A percentile compares a stretch with the other conserved stretches of the same genome.
phyloP scores from a whole-genome alignment of 2,329 filamentous ascomycete species.

The Aspergillus fructus region DNA sequence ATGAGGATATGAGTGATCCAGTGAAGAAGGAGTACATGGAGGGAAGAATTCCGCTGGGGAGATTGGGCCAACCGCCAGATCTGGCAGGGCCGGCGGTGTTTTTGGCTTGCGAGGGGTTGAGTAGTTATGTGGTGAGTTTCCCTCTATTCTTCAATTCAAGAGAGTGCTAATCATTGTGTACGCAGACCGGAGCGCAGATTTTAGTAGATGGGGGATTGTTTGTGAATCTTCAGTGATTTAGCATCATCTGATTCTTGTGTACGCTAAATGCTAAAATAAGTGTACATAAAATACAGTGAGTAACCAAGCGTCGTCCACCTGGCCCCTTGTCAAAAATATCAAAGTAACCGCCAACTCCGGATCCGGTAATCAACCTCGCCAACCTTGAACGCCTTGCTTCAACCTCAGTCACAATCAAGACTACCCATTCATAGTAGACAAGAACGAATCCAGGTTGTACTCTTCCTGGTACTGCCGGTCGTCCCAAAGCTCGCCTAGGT shows the following conservation, averaged over 20 bases:
- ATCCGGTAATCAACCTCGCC: not conserved
- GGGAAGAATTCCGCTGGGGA: conserved; percentile 72
- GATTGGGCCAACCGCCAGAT: conserved; percentile 71
- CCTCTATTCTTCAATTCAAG: not conserved
- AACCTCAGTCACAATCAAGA: not conserved
- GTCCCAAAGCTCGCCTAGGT: conserved; percentile 94
- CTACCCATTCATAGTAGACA: conserved; percentile 80
- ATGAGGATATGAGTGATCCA: conserved; percentile 73
- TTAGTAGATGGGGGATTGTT: conserved; percentile 86
- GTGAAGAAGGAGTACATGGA: conserved; percentile 77
- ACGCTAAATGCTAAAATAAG: not conserved
- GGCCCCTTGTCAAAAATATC: not conserved
- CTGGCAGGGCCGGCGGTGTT: conserved; percentile 83
- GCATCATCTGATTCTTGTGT: not conserved
- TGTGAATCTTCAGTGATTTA: conserved; percentile 73
- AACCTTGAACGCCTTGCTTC: conserved; percentile 2
- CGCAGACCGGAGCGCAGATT: conserved; percentile 71
- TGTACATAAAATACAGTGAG: conserved; percentile 9
- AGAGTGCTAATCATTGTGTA: not conserved
- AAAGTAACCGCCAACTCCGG: conserved; percentile 1
- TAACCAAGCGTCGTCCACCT: conserved; percentile 6
- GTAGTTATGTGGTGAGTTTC: conserved; percentile 64
- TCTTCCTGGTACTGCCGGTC: conserved; percentile 97
- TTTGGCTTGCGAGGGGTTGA: conserved; percentile 74
- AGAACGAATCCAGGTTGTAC: conserved; percentile 91